Conservation (phyloP, 441 rosid genomes). For the Arabidopsis lyrata region DNA sequence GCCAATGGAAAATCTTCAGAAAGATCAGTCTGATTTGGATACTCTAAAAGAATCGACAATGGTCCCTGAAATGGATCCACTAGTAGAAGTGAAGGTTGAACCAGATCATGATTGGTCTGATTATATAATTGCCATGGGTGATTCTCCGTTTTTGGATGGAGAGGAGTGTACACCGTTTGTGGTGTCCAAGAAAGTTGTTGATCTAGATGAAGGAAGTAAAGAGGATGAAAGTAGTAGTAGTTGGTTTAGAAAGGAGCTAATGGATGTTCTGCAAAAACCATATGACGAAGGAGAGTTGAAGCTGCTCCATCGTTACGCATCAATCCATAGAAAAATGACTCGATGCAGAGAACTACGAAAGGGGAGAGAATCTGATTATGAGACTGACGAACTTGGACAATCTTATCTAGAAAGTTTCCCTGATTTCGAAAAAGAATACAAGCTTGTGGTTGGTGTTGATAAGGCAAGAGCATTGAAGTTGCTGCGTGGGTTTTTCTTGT, state of each 20-base stretch:
- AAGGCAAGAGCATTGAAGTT: constrained; percentile 28
- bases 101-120: constrained; percentile 26
- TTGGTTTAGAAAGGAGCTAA: constrained; percentile 27
- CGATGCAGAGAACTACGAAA: constrained; percentile 39
- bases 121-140: constrained; percentile 35
- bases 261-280: constrained; percentile 29
- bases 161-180: constrained; percentile 36
- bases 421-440: constrained; percentile 37
- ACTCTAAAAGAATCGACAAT: constrained; percentile 5
- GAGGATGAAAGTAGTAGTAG: not conserved
- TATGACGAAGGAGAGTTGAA: constrained; percentile 30
- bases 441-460: constrained; percentile 30
- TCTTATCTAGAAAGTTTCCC: constrained; percentile 29
- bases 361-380: constrained; percentile 32
- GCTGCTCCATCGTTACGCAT: constrained; percentile 24
- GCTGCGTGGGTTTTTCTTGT: constrained; percentile 45
- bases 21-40: constrained; percentile 6
- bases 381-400: constrained; percentile 24
- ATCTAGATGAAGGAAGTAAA: constrained; percentile 28
- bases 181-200: constrained; percentile 33
- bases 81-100: constrained; percentile 31
- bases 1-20: not conserved
- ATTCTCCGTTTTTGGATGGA: constrained; percentile 31
- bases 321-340: constrained; percentile 19
- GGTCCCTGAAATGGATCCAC: constrained; percentile 11